These are phyloP conservation scores for Yarrowia hollandica DNA, from an alignment of 805 yeast species.

Conservation along the genomic window DNA sequence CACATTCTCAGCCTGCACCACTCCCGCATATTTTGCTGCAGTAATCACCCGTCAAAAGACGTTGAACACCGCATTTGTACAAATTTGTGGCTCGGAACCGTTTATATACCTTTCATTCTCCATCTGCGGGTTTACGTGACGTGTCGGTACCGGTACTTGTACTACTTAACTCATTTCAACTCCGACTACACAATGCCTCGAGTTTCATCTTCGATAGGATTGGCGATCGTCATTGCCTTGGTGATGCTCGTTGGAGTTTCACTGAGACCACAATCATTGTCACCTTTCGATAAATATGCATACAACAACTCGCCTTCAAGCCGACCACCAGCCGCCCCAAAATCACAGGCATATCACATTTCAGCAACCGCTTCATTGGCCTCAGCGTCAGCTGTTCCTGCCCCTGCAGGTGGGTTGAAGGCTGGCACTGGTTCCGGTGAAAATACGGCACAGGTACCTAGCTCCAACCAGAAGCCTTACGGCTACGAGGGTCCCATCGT, in stretches of 20 bases:
- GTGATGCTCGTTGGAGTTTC: slow-evolving; percentile 15
- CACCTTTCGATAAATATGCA: slow-evolving; percentile 15
- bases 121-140: too few relatives aligned
- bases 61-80: slow-evolving; percentile 1
- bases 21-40: neutral
- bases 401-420: neutral
- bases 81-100: neutral
- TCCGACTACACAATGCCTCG: slow-evolving; percentile 18
- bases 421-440: neutral
- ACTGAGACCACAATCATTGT: slow-evolving; percentile 1
- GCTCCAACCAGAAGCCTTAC: slow-evolving; percentile 9
- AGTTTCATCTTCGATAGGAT: slow-evolving; percentile 13
- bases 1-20: neutral
- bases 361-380: neutral
- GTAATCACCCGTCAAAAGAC: neutral
- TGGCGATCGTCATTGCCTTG: slow-evolving; percentile 6
- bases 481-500: slow-evolving; percentile 8
- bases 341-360: neutral
- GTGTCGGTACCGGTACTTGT: too few relatives aligned
- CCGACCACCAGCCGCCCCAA: neutral
- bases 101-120: neutral
- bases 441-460: neutral
- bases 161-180: too few relatives aligned
- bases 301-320: slow-evolving; percentile 1
- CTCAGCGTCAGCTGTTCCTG: neutral